These are phyloP conservation scores for Eragrostis nindensis DNA, from an alignment of 176 grass and related monocot genomes.

Conservation along the genomic window DNA sequence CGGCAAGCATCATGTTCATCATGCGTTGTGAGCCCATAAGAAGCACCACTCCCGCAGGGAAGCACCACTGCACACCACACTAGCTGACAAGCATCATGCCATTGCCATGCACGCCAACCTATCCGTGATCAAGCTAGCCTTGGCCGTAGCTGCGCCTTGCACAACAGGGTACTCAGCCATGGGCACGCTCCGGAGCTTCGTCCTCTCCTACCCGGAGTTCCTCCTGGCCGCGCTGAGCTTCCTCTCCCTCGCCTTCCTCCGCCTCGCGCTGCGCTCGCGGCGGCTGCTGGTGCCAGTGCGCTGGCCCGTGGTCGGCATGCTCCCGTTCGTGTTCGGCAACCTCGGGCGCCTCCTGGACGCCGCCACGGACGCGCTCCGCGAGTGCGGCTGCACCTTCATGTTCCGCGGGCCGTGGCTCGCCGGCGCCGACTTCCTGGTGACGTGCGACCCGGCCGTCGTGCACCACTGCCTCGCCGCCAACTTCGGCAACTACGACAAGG, in stretches of 20 bases:
- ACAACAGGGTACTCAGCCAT: neutral
- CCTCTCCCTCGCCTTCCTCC: slow-evolving; percentile 35
- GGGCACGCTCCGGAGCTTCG: slow-evolving; percentile 21
- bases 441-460: slow-evolving; percentile 56
- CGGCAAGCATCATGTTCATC: neutral
- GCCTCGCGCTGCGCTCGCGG: neutral
- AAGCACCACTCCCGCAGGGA: neutral
- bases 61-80: neutral
- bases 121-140: neutral
- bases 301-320: slow-evolving; percentile 70
- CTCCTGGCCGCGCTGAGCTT: slow-evolving; percentile 49
- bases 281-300: slow-evolving; percentile 1
- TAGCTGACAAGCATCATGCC: neutral
- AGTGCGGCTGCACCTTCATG: slow-evolving; percentile 48
- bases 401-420: slow-evolving; percentile 54
- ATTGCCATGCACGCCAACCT: slow-evolving; percentile 20
- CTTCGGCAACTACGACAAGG: slow-evolving; percentile 62
- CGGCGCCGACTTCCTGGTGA: slow-evolving; percentile 49
- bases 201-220: slow-evolving; percentile 51
- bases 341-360: slow-evolving; percentile 45
- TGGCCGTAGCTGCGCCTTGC: neutral
- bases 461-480: slow-evolving; percentile 54
- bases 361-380: slow-evolving; percentile 35
- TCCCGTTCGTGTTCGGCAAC: slow-evolving; percentile 33
- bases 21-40: neutral